phyloP scores from a whole-genome alignment of 164 flowering plant species.

The Aristolochia californica region DNA sequence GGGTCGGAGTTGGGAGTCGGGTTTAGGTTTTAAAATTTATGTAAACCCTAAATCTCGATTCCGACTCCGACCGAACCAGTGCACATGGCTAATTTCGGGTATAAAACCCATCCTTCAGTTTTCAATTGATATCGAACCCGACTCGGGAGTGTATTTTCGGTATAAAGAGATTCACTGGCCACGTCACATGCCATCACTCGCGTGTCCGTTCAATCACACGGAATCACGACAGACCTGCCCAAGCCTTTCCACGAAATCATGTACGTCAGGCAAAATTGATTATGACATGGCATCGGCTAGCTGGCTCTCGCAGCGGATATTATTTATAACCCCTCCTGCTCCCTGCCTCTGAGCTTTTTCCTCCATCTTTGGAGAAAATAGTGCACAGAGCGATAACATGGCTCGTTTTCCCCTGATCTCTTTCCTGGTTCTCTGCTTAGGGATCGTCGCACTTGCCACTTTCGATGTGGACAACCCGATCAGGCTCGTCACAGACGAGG shows the following conservation, averaged over 20 bases:
- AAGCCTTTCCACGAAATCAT: constrained; percentile 4
- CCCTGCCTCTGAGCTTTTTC: neutral
- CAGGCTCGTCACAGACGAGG: constrained; percentile 48
- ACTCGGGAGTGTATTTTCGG: no score
- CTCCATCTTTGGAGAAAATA: neutral
- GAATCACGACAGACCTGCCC: no score
- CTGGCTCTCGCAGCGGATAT: neutral
- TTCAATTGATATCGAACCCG: no score
- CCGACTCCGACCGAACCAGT: no score
- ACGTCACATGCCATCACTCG: no score
- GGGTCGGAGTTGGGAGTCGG: no score
- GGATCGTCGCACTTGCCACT: constrained; percentile 19
- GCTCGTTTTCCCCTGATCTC: constrained; percentile 8
- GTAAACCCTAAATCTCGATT: no score
- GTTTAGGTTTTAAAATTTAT: no score
- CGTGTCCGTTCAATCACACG: no score
- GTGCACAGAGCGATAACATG: neutral
- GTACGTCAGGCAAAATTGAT: constrained; percentile 3
- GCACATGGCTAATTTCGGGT: no score
- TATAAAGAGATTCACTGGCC: no score
- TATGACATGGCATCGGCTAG: neutral
- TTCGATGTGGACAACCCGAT: constrained; percentile 65
- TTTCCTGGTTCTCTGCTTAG: constrained; percentile 16
- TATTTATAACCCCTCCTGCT: constrained; percentile 21
- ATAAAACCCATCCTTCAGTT: no score